Base-by-base conservation (phyloP, 495 filamentous ascomycete genomes). In the Cercophora sp. region DNA sequence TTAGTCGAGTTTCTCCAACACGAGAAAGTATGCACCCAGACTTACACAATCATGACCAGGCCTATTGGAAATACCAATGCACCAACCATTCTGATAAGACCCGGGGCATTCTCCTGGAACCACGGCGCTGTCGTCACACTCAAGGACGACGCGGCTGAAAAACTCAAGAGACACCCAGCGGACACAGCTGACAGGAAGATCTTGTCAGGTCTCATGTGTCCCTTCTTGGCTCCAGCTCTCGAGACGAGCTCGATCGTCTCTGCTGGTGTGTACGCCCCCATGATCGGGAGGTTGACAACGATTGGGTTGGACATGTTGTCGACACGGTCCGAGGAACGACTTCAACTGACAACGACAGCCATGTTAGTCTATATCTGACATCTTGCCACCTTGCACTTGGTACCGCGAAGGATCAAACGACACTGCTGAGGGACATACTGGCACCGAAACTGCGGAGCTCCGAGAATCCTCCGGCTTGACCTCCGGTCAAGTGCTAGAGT, bases 61-160 rank as follows among this genome's bases (percentile, higher is more conserved):
- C 81, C 81, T 37, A 79, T 74, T 1, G 80, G 81, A 51, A 85
- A 85, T 20, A 84, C 70, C 35, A 82, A 52, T 1, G 78, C 77
- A 20, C 70, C 64, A 43, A 83, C 71, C 1, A 75, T 80, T 9
- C 79, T 73, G 35, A 86, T 77, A 37, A 85, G 62, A 1, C 83
- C 81, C 0, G 77, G 74, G 5, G 81, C 81, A 59, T 84, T 85
- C 8, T 79, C 73, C 40, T 77, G 70, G 50, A 77, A 83, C 82
- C 83, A 86, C 1, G 81, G 76, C 1, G 79, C 63, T 2, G 78
- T 65, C 51, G 72, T 79, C 22, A 76, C 78, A 41, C 69, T 74
- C n/a, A 84, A 65, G 1, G 66, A 55, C 2, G 75, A 74, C 5
- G 76, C 80, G 32, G 73, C 79, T 5, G 74, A 79, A 49, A 82